Conservation (phyloP, 2,329 filamentous ascomycete genomes). For the Purpureocillium takamizusanense region DNA sequence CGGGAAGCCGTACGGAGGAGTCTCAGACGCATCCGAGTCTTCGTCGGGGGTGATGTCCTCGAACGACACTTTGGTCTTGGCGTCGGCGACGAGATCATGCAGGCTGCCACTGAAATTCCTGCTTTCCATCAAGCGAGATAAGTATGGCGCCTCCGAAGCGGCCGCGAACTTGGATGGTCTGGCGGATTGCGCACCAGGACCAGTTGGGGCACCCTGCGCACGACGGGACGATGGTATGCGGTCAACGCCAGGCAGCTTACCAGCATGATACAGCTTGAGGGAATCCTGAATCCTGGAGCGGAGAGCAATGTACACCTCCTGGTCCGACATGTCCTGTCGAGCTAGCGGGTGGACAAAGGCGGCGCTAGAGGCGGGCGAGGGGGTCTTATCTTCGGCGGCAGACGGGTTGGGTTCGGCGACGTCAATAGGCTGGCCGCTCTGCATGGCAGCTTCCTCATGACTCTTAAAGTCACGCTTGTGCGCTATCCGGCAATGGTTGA, state of each 20-base stretch:
- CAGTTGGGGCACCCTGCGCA: background rate
- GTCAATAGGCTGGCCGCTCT: slow-evolving; percentile 77
- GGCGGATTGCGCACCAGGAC: background rate
- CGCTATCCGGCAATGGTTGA: slow-evolving; percentile 96
- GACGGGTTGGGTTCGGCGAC: slow-evolving; percentile 10
- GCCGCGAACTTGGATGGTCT: slow-evolving; percentile 32
- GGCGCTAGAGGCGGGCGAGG: slow-evolving; percentile 6
- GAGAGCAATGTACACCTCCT: slow-evolving; percentile 41
- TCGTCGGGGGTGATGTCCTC: slow-evolving; percentile 44
- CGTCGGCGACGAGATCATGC: slow-evolving; percentile 46
- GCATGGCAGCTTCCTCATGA: slow-evolving; percentile 85
- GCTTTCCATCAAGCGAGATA: slow-evolving; percentile 56
- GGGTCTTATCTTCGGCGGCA: slow-evolving; percentile 15
- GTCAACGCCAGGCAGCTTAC: slow-evolving; percentile 39
- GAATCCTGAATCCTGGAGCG: slow-evolving; percentile 45
- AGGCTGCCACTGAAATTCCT: slow-evolving; percentile 55
- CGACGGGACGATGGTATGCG: slow-evolving; percentile 30
- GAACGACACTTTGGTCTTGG: slow-evolving; percentile 42
- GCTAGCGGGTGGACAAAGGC: slow-evolving; percentile 24
- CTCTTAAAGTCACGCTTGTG: slow-evolving; percentile 92
- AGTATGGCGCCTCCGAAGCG: slow-evolving; percentile 53
- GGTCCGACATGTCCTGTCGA: slow-evolving; percentile 38
- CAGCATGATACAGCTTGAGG: slow-evolving; percentile 40
- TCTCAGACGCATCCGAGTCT: slow-evolving; percentile 35
- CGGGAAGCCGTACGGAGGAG: slow-evolving; percentile 7